Conservation (phyloP, 1,284 basidiomycete genomes). For the Fomitopsis palustris region DNA sequence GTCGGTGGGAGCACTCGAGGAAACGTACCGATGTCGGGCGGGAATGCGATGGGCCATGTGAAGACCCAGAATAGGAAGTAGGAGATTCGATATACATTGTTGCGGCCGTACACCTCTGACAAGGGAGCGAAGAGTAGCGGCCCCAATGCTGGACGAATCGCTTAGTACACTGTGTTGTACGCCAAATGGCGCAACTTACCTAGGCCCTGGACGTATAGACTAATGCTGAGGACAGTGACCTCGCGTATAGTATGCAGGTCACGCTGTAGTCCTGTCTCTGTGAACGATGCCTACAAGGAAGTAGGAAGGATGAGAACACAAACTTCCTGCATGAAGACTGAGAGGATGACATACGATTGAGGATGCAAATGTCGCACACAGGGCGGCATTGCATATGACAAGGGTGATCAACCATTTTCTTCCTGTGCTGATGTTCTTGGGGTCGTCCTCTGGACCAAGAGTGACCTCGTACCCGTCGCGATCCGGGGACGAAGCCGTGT, state of each 20-base stretch:
- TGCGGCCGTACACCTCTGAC: slow-evolving; percentile 50
- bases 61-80: slow-evolving; percentile 40
- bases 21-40: slow-evolving; percentile 39
- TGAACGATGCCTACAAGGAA: slow-evolving; percentile 52
- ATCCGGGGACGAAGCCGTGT: neutral
- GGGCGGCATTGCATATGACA: slow-evolving; percentile 48
- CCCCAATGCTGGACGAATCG: slow-evolving; percentile 32
- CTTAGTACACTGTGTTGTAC: neutral
- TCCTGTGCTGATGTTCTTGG: slow-evolving; percentile 41
- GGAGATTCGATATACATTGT: slow-evolving; percentile 36
- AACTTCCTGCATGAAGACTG: neutral
- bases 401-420: slow-evolving; percentile 59
- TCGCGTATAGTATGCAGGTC: slow-evolving; percentile 61
- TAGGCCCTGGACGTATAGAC: slow-evolving; percentile 65
- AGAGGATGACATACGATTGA: slow-evolving; percentile 48
- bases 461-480: slow-evolving; percentile 24
- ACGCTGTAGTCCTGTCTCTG: slow-evolving; percentile 55
- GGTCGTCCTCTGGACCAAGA: slow-evolving; percentile 49
- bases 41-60: slow-evolving; percentile 53
- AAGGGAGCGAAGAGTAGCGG: slow-evolving; percentile 50
- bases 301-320: slow-evolving; percentile 1
- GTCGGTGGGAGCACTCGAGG: neutral
- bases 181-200: slow-evolving; percentile 24
- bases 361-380: slow-evolving; percentile 70
- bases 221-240: slow-evolving; percentile 69